phyloP scores from a whole-genome alignment of 208 protist genomes.

The Acanthamoeba healyi region DNA sequence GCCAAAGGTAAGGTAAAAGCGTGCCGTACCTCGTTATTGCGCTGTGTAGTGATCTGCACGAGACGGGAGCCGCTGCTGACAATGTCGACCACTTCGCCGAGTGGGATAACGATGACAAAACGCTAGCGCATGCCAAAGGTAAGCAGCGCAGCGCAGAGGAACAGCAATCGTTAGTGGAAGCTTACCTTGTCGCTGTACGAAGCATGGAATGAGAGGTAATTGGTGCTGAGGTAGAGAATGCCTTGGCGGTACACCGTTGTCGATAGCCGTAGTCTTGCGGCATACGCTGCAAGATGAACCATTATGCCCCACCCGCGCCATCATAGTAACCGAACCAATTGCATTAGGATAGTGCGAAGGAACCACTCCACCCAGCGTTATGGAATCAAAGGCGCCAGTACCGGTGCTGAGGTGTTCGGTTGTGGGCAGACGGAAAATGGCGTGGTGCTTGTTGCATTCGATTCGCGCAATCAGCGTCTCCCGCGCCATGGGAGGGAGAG shows the following conservation, averaged over 20 bases:
- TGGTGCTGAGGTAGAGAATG: conserved; percentile 12
- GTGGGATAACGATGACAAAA: conserved; percentile 25
- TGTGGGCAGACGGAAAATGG: background rate
- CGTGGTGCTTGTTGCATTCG: background rate
- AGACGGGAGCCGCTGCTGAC: background rate
- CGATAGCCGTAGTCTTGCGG: background rate
- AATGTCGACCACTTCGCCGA: conserved; percentile 44
- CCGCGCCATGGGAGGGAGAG: background rate
- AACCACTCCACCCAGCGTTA: too few relatives aligned
- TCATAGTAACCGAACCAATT: too few relatives aligned
- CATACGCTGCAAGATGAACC: conserved; percentile 2
- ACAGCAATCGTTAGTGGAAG: background rate
- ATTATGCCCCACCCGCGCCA: too few relatives aligned
- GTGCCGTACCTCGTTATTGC: background rate
- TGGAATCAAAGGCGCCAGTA: background rate
- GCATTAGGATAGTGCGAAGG: too few relatives aligned
- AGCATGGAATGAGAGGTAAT: conserved; percentile 43
- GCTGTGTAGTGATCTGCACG: background rate
- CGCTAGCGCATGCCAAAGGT: background rate
- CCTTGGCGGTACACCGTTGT: background rate
- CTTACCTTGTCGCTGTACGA: background rate
- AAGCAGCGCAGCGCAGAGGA: background rate
- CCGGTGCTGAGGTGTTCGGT: background rate
- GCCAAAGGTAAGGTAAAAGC: background rate
- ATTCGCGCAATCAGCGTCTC: background rate